These are phyloP conservation scores for Myxozyma udenii DNA, from an alignment of 805 yeast genomes.

Conservation along the genomic window DNA sequence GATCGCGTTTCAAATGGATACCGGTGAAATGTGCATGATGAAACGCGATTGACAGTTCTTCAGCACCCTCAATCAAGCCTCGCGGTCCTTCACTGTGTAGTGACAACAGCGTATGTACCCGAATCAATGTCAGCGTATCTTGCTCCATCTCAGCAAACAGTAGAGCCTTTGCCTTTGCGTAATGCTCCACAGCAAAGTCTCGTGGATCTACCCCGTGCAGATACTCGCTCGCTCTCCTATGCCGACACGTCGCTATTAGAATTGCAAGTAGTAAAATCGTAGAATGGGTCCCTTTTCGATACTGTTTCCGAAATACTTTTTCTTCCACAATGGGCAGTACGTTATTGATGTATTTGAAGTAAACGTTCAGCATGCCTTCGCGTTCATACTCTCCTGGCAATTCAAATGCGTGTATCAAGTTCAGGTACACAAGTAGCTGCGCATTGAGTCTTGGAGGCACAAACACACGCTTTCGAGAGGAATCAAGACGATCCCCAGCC, in stretches of 20 bases:
- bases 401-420: conserved; percentile 42
- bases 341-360: conserved; percentile 43
- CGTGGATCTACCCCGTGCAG: conserved; percentile 35
- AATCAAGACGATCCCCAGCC: conserved; percentile 8
- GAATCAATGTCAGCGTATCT: conserved; percentile 40
- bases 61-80: conserved; percentile 29
- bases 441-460: conserved; percentile 19
- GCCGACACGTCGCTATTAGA: conserved; percentile 43
- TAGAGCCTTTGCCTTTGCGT: conserved; percentile 40
- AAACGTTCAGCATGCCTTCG: conserved; percentile 40
- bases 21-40: conserved; percentile 44
- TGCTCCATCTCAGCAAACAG: conserved; percentile 42
- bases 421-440: conserved; percentile 36
- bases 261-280: conserved; percentile 44
- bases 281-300: conserved; percentile 39
- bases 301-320: conserved; percentile 40
- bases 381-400: conserved; percentile 37
- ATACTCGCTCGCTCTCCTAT: conserved; percentile 38
- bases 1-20: conserved; percentile 39
- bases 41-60: conserved; percentile 39
- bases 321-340: conserved; percentile 45
- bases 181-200: conserved; percentile 36
- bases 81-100: conserved; percentile 42
- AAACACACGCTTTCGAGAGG: conserved; percentile 2
- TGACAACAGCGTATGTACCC: conserved; percentile 40